phyloP scores from a whole-genome alignment of 345 rosid genomes.

The Nephelium lappaceum region DNA sequence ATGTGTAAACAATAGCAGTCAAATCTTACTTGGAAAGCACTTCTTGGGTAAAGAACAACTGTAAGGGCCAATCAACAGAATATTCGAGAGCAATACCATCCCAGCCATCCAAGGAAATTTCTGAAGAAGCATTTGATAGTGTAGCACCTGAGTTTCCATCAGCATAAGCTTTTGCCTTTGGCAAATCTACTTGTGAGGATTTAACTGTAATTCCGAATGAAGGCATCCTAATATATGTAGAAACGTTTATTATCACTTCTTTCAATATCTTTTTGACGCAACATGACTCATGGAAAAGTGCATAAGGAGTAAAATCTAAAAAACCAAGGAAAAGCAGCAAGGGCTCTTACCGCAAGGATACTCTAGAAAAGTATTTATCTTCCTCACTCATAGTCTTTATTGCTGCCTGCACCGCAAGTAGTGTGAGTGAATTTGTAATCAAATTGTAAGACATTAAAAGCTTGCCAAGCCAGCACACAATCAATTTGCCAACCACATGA shows the following conservation, averaged over 20 bases:
- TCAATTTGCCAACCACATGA: background rate
- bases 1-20: slow-evolving; percentile 16
- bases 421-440: background rate
- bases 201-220: slow-evolving; percentile 77
- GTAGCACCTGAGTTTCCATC: slow-evolving; percentile 48
- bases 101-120: slow-evolving; percentile 81
- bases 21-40: slow-evolving; percentile 86
- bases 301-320: background rate
- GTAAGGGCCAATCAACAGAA: slow-evolving; percentile 95
- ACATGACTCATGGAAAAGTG: slow-evolving; percentile 6
- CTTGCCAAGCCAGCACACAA: background rate
- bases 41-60: slow-evolving; percentile 90
- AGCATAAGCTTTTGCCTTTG: slow-evolving; percentile 49
- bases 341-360: slow-evolving; percentile 70
- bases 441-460: slow-evolving; percentile 2
- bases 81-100: slow-evolving; percentile 91
- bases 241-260: slow-evolving; percentile 22
- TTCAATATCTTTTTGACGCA: background rate
- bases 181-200: slow-evolving; percentile 64
- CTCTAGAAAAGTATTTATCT: slow-evolving; percentile 86
- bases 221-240: slow-evolving; percentile 65
- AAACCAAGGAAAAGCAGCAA: slow-evolving; percentile 11
- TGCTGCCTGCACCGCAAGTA: slow-evolving; percentile 70
- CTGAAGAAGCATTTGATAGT: slow-evolving; percentile 50
- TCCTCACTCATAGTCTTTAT: slow-evolving; percentile 88